These are phyloP conservation scores for Fusarium tupiense DNA, from an alignment of 2,329 filamentous ascomycete genomes.

Conservation along the genomic window DNA sequence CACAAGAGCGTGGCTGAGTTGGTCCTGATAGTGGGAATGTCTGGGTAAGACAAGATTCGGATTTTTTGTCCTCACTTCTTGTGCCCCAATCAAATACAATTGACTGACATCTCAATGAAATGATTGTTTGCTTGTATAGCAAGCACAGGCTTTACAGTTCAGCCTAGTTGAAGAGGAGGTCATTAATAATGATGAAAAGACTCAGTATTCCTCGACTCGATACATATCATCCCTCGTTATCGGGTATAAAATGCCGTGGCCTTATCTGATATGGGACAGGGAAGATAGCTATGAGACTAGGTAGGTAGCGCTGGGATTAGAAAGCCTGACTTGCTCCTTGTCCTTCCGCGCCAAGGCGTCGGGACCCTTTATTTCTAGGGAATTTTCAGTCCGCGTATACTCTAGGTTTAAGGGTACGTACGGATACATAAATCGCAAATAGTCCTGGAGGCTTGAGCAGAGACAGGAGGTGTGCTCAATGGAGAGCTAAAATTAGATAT, in stretches of 20 bases:
- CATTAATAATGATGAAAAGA: conserved; percentile 3
- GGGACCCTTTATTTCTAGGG: conserved; percentile 6
- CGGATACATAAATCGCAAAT: not conserved
- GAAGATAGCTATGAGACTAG: conserved; percentile 4
- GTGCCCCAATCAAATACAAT: not conserved
- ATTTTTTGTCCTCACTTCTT: not conserved
- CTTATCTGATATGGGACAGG: conserved; percentile 23
- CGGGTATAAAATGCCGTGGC: conserved; percentile 14
- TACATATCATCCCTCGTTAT: not conserved
- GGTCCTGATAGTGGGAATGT: conserved; percentile 14
- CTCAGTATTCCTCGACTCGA: not conserved
- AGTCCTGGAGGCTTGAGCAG: not conserved
- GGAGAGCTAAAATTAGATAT: conserved; percentile 1
- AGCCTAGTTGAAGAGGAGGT: not conserved
- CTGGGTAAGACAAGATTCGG: conserved; percentile 4
- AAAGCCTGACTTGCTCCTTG: conserved; percentile 30
- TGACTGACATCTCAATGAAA: not conserved
- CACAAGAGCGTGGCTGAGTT: conserved; percentile 35
- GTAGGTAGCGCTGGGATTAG: not conserved
- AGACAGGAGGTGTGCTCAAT: not conserved
- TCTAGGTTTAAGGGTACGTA: not conserved
- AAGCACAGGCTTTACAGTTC: not conserved
- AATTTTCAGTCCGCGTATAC: conserved; percentile 13
- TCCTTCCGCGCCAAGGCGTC: conserved; percentile 15
- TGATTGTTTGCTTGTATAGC: not conserved